Conservation (phyloP, 257 asterid species). For the Parsonsia alboflavescens region DNA sequence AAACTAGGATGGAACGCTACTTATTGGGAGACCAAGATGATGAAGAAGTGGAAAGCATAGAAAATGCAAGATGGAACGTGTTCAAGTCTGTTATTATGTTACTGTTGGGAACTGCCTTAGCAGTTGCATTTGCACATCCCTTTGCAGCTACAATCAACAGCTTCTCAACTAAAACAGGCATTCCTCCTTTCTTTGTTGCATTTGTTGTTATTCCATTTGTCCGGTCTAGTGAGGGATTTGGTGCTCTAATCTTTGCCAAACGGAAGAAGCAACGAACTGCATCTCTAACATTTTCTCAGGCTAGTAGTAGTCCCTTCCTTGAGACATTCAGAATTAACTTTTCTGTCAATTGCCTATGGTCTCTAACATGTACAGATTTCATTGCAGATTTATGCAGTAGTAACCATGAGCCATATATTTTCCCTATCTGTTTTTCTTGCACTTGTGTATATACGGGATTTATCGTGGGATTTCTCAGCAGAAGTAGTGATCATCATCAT, state of each 20-base stretch:
- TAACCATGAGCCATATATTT: constrained; percentile 15
- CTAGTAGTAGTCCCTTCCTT: background rate
- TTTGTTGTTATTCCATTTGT: constrained; percentile 13
- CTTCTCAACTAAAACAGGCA: constrained; percentile 13
- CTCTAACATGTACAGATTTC: background rate
- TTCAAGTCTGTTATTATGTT: constrained; percentile 9
- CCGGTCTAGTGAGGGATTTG: constrained; percentile 13
- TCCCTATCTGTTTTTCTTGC: constrained; percentile 12
- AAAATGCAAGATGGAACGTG: constrained; percentile 8
- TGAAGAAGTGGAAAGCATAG: constrained; percentile 13
- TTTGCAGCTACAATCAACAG: constrained; percentile 8
- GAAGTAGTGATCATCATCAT: constrained; percentile 9
- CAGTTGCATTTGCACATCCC: constrained; percentile 20
- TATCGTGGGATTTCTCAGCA: constrained; percentile 16
- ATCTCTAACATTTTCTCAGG: constrained; percentile 20
- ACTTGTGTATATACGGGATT: constrained; percentile 6
- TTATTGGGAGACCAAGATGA: constrained; percentile 15
- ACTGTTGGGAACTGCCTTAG: constrained; percentile 10
- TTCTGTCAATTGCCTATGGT: background rate
- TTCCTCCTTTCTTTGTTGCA: constrained; percentile 15
- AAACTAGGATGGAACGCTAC: constrained; percentile 15
- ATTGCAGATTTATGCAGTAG: constrained; percentile 17
- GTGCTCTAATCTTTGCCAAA: constrained; percentile 13
- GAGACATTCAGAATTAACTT: background rate
- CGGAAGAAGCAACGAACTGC: constrained; percentile 7